A percentile compares a stretch with the other conserved stretches of the same genome.
Evolutionary conservation across 164 flowering plant species (phyloP).

Genomic region (Echeveria elegans): DNA sequence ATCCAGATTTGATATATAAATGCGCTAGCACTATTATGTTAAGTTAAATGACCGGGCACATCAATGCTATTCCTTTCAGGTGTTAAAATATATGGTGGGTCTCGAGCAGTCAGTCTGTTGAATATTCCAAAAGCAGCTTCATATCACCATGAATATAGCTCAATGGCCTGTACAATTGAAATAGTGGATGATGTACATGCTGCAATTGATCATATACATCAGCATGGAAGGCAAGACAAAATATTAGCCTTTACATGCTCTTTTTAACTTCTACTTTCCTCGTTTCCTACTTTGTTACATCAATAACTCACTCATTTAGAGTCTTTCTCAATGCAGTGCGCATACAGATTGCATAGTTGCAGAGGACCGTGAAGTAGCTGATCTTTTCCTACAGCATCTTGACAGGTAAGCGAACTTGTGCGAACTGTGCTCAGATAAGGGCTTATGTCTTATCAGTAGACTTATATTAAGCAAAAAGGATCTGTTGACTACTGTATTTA

Average conservation of each 20-base stretch:
- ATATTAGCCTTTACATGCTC: background rate
- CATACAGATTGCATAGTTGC: constrained; percentile 78
- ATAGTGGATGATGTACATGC: constrained; percentile 68
- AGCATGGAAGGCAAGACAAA: constrained; percentile 62
- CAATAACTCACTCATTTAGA: background rate
- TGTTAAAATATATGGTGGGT: constrained; percentile 63
- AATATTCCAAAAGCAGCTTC: constrained; percentile 43
- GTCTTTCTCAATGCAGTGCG: constrained; percentile 36
- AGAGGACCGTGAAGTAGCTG: constrained; percentile 60
- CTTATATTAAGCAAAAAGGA: background rate
- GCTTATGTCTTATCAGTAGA: background rate
- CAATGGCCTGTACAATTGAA: constrained; percentile 72
- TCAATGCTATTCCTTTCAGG: constrained; percentile 26
- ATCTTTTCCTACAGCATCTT: constrained; percentile 52
- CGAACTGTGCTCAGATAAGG: background rate
- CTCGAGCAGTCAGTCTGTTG: constrained; percentile 41
- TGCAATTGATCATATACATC: constrained; percentile 77
- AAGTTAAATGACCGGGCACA: background rate
- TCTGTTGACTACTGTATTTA: background rate
- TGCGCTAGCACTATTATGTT: background rate
- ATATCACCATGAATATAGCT: constrained; percentile 69
- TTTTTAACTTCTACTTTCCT: background rate
- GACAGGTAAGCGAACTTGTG: constrained; percentile 43
- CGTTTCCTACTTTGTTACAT: background rate
- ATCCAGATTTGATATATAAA: background rate